A percentile compares a stretch with the other conserved stretches of the same genome.
These are phyloP conservation scores for Veloboletus limbatus DNA, from an alignment of 1,284 basidiomycete species.

Conservation along the genomic window DNA sequence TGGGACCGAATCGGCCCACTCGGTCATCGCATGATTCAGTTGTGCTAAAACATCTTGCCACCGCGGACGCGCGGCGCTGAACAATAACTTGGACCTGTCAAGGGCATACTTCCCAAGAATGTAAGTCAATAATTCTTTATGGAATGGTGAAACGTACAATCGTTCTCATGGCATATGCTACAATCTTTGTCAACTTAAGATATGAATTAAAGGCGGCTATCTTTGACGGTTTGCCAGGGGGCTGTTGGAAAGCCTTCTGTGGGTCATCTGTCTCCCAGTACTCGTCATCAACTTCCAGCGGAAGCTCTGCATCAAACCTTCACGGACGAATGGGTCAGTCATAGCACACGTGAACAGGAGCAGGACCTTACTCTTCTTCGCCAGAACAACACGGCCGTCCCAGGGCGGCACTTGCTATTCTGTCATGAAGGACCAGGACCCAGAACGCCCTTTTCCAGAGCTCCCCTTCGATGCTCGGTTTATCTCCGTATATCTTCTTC, in stretches of 20 bases:
- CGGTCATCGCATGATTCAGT: slow-evolving; percentile 65
- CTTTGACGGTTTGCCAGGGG: slow-evolving; percentile 55
- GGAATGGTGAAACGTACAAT: slow-evolving; percentile 44
- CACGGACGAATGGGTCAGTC: slow-evolving; percentile 11
- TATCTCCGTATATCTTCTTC: slow-evolving; percentile 47
- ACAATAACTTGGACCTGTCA: slow-evolving; percentile 56
- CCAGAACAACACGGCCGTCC: slow-evolving; percentile 71
- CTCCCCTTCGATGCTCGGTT: slow-evolving; percentile 56
- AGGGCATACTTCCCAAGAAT: slow-evolving; percentile 61
- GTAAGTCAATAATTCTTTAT: slow-evolving; percentile 8
- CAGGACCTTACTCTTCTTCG: slow-evolving; percentile 70
- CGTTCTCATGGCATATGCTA: slow-evolving; percentile 67
- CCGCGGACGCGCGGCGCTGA: slow-evolving; percentile 47
- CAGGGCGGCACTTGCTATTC: slow-evolving; percentile 59
- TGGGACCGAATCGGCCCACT: slow-evolving; percentile 73
- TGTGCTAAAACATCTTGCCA: slow-evolving; percentile 67
- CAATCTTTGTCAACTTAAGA: slow-evolving; percentile 69
- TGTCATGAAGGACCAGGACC: slow-evolving; percentile 60
- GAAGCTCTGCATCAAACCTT: slow-evolving; percentile 77
- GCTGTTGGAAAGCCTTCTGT: slow-evolving; percentile 57
- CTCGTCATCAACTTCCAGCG: slow-evolving; percentile 83
- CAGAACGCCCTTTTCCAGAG: slow-evolving; percentile 83
- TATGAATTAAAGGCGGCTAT: slow-evolving; percentile 65
- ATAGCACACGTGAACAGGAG: neutral
- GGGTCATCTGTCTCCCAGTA: slow-evolving; percentile 66